Base-by-base conservation (phyloP, 1,284 basidiomycete genomes). In the Naganishia sp. region DNA sequence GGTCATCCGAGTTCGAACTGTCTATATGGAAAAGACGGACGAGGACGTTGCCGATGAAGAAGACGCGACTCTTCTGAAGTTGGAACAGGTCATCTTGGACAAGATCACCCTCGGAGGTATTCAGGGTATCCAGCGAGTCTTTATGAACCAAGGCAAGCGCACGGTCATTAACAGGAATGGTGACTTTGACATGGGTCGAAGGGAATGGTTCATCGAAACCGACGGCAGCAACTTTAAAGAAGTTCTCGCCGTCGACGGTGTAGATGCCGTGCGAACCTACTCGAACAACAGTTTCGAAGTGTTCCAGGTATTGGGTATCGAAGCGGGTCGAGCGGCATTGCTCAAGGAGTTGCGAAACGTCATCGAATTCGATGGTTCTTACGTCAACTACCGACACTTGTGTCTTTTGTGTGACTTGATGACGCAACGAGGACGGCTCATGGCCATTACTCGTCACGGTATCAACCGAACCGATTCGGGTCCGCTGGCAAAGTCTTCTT, bases 401-500 rank as follows among this genome's bases (percentile, higher is more conserved):
- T 91, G 94, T 1, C 83, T 99, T 21, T 86, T 99, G 28, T 95
- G 93, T 79, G 96, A 99, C 78, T 84, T 99, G 60, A 99, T 99
- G 96, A 99, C 95, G 15, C 93, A 95, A 74, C 90, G 93, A 66
- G 96, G 96, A 46, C 82, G 86, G 10, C 84, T 99, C 69, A 99
- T 99, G 95, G 93, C 95, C 13, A 99, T 99, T 80, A 99, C 96
- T 55, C 93, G 96, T 57, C 96, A 99, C 76, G 96, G 96, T 80
- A 99, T 99, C 81, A 99, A 99, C 81, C 88, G 95, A 64, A 91
- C 95, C 35, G 94, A 98, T 74, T 95, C 94, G 11, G 94, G 94
- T 47, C 95, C 96, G 1, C 84, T 99, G 63, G 98, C 99, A 89
- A 85, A 96, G 55, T 98, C 94, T 81, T 98, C 96, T 3, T 99